Evolutionary conservation across 371 early-diverging fungal species (phyloP).

Genomic region (Circinella umbellata): DNA sequence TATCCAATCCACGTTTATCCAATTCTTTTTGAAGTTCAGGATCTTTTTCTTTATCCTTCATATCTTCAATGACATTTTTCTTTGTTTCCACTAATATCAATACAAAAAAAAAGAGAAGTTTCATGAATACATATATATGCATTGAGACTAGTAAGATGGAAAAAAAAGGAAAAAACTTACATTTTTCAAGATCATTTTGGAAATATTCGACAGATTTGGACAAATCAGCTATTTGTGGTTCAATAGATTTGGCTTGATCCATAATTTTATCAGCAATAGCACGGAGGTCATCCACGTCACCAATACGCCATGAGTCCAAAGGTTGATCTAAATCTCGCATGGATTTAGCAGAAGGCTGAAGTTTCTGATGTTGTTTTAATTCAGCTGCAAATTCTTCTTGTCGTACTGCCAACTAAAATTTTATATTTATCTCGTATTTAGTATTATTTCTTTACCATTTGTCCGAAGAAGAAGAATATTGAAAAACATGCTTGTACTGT

Average conservation of each 20-base stretch:
- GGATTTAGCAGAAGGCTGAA: neutral
- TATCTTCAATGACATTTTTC: constrained; percentile 7
- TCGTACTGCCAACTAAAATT: constrained; percentile 15
- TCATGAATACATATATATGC: too few species aligned
- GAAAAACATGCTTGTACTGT: too few species aligned
- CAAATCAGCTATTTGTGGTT: constrained; percentile 2
- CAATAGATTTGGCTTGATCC: constrained; percentile 11
- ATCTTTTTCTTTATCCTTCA: constrained; percentile 9
- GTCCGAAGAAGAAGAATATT: too few species aligned
- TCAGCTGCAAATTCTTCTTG: constrained; percentile 10
- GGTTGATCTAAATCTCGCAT: constrained; percentile 4
- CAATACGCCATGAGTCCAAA: constrained; percentile 18
- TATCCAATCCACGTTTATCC: constrained; percentile 7
- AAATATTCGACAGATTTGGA: constrained; percentile 13
- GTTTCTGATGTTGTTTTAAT: constrained; percentile 10
- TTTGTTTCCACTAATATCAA: constrained; percentile 4
- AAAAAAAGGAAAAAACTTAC: constrained; percentile 17
- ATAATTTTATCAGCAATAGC: constrained; percentile 13
- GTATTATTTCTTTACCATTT: too few species aligned
- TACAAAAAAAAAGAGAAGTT: too few species aligned
- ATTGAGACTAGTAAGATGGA: too few species aligned
- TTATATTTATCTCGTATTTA: neutral
- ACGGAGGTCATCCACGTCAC: constrained; percentile 17
- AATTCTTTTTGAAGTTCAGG: constrained; percentile 11
- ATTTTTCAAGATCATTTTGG: constrained; percentile 17